phyloP scores from a whole-genome alignment of 139 green algal species.

The Chlorella sp. region DNA sequence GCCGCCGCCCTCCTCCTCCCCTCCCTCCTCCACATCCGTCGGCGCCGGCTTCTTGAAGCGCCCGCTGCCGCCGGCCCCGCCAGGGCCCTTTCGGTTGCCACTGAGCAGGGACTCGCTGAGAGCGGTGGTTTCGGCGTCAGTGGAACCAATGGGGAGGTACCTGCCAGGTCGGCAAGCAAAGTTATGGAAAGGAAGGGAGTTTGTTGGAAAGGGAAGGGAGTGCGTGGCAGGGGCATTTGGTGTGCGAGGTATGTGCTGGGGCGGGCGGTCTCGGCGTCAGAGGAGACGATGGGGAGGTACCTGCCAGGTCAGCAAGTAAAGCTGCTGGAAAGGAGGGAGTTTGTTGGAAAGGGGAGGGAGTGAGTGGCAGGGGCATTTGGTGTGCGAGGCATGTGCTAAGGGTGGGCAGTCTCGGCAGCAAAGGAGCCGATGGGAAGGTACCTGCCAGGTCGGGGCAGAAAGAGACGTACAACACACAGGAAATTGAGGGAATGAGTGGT shows the following conservation, averaged over 20 bases:
- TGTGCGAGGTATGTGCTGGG: no score
- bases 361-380: no score
- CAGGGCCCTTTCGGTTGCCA: background rate
- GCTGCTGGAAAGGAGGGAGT: no score
- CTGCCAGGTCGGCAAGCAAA: background rate
- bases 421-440: background rate
- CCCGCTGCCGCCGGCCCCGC: background rate
- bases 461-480: no score
- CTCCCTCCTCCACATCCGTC: background rate
- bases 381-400: no score
- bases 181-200: no score
- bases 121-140: conserved; percentile 1
- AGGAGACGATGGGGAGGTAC: background rate
- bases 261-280: conserved; percentile 4
- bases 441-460: no score
- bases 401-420: conserved; percentile 5
- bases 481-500: no score
- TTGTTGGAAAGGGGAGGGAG: no score
- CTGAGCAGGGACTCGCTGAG: conserved; percentile 3
- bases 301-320: background rate
- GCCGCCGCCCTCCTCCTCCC: background rate
- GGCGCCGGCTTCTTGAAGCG: background rate
- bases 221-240: no score
- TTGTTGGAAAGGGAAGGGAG: no score
- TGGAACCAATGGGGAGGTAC: background rate